A percentile compares a stretch with the other conserved stretches of the same genome.
phyloP scores from a whole-genome alignment of 1,139 yeast species.

The Saccharomyces hybrid region DNA sequence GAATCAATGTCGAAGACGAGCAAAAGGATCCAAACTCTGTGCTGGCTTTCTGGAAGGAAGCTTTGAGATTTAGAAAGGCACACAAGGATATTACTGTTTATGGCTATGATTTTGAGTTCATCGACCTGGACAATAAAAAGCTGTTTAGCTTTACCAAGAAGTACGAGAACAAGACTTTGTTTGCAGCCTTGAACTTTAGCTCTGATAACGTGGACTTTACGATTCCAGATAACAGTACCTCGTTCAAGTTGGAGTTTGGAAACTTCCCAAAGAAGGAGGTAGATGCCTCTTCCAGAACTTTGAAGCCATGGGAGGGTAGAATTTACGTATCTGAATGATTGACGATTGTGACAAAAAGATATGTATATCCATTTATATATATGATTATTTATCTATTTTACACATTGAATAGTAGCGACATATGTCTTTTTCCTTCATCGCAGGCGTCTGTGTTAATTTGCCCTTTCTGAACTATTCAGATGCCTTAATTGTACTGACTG shows the following conservation, averaged over 20 bases:
- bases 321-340: neutral
- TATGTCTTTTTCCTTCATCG: too few relatives aligned
- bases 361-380: too few relatives aligned
- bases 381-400: too few relatives aligned
- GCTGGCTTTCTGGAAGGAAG: constrained; percentile 40
- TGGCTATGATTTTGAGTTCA: constrained; percentile 39
- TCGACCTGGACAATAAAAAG: constrained; percentile 37
- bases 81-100: constrained; percentile 41
- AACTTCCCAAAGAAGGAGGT: constrained; percentile 4
- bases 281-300: constrained; percentile 5
- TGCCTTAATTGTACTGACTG: too few relatives aligned
- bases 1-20: constrained; percentile 44
- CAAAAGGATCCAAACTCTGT: constrained; percentile 43
- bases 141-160: constrained; percentile 39
- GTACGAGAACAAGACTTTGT: constrained; percentile 31
- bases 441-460: too few relatives aligned
- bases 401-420: too few relatives aligned
- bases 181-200: constrained; percentile 43
- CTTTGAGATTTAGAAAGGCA: constrained; percentile 40
- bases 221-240: neutral
- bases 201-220: constrained; percentile 12
- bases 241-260: constrained; percentile 25
- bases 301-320: constrained; percentile 15
- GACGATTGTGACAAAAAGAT: too few relatives aligned
- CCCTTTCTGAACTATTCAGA: too few relatives aligned